phyloP scores from a whole-genome alignment of 768 basidiomycete genomes.

The Tubosaeta brunneosetosa region DNA sequence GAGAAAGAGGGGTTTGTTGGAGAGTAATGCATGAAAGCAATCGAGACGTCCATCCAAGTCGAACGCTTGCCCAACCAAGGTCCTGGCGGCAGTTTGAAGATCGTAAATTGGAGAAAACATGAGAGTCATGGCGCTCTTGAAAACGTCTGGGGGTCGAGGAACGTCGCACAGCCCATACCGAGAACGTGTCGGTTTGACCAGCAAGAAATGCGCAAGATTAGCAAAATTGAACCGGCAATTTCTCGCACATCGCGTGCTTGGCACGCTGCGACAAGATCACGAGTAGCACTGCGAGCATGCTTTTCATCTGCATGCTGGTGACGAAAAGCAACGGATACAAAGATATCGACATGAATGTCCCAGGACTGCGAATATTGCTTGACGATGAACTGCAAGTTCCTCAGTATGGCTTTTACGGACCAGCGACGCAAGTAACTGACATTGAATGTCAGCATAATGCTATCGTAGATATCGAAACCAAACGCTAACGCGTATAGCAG shows the following conservation, averaged over 20 bases:
- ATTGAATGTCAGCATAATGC: constrained; percentile 4
- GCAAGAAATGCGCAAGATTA: constrained; percentile 33
- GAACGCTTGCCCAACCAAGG: constrained; percentile 78
- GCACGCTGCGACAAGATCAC: constrained; percentile 35
- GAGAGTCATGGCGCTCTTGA: constrained; percentile 56
- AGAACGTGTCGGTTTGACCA: constrained; percentile 28
- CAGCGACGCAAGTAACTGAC: constrained; percentile 33
- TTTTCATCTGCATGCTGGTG: constrained; percentile 32
- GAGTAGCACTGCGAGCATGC: constrained; percentile 36
- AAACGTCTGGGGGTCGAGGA: constrained; percentile 51
- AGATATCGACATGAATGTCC: constrained; percentile 49
- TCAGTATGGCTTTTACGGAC: constrained; percentile 31
- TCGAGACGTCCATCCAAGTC: constrained; percentile 88
- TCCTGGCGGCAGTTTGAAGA: constrained; percentile 70
- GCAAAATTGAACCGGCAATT: constrained; percentile 28
- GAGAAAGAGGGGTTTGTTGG: constrained; percentile 63
- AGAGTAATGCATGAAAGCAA: constrained; percentile 76
- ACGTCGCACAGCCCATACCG: constrained; percentile 47
- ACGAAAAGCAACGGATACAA: constrained; percentile 45
- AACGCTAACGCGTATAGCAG: constrained; percentile 58
- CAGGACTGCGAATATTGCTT: constrained; percentile 35
- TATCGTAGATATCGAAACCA: constrained; percentile 1
- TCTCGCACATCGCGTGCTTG: constrained; percentile 33
- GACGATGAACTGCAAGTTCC: constrained; percentile 23
- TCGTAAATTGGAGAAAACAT: constrained; percentile 80